These are phyloP conservation scores for Spinellus fusiger DNA, from an alignment of 192 early-diverging fungal genomes.

Conservation along the genomic window DNA sequence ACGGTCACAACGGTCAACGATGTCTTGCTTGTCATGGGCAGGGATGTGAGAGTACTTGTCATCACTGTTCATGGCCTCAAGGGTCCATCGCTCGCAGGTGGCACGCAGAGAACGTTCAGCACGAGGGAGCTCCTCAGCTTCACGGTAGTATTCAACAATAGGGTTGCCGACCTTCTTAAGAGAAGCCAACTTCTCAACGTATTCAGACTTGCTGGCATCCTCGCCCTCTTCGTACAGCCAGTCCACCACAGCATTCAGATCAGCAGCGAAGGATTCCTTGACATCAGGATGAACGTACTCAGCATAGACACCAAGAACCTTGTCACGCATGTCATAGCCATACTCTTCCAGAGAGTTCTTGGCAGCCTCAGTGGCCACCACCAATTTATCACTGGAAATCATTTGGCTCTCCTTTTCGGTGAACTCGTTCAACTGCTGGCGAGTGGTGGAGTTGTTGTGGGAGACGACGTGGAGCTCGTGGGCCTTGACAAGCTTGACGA, in stretches of 20 bases:
- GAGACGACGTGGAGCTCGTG: conserved; percentile 72
- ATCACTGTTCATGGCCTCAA: conserved; percentile 68
- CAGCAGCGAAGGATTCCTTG: conserved; percentile 61
- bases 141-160: conserved; percentile 71
- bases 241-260: conserved; percentile 81
- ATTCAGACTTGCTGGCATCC: conserved; percentile 85
- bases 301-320: conserved; percentile 69
- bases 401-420: conserved; percentile 82
- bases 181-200: conserved; percentile 69
- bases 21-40: conserved; percentile 76
- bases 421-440: conserved; percentile 53
- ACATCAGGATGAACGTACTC: conserved; percentile 70
- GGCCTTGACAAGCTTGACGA: conserved; percentile 89
- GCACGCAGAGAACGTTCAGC: conserved; percentile 83
- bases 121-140: conserved; percentile 78
- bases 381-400: conserved; percentile 77
- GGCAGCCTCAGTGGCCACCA: conserved; percentile 87
- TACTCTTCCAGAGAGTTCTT: conserved; percentile 98
- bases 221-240: conserved; percentile 99
- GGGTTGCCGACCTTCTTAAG: conserved; percentile 83
- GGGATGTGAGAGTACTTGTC: conserved; percentile 86
- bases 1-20: conserved; percentile 67
- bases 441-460: conserved; percentile 54
- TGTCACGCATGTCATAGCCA: conserved; percentile 89
- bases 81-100: conserved; percentile 62